A percentile compares a stretch with the other conserved stretches of the same genome.
Evolutionary conservation across 2,329 filamentous ascomycete genomes (phyloP).

Genomic region (Chaetomium olivaceum): DNA sequence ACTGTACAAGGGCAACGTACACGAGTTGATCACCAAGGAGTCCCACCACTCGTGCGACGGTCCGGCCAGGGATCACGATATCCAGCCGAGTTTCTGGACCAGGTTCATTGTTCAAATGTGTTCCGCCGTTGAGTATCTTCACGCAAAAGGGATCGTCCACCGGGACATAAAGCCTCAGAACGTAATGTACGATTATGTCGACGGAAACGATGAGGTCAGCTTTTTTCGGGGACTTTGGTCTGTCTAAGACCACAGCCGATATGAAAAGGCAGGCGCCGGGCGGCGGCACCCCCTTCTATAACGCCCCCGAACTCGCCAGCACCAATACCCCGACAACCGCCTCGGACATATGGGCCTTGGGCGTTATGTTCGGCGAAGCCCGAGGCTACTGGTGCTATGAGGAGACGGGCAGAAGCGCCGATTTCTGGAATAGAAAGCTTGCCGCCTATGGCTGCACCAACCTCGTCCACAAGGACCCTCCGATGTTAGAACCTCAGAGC

Average conservation of each 20-base stretch:
- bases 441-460: not conserved
- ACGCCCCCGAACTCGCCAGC: not conserved
- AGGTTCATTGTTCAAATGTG: not conserved
- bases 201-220: not conserved
- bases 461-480: not conserved
- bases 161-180: not conserved
- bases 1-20: not conserved
- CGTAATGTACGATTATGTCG: not conserved
- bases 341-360: not conserved
- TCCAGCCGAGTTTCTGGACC: not conserved
- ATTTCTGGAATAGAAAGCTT: not conserved
- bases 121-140: not conserved
- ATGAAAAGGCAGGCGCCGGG: not conserved
- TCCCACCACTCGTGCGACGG: not conserved
- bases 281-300: not conserved
- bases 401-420: not conserved
- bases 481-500: too few species aligned
- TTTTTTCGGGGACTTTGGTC: constrained; percentile 1
- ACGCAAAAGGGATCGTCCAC: not conserved
- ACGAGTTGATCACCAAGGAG: not conserved
- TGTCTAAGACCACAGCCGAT: not conserved
- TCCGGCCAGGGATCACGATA: not conserved
- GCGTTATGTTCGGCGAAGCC: not conserved
- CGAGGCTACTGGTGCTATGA: not conserved
- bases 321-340: not conserved